Conservation (phyloP, 2,329 filamentous ascomycete species). For the Kalaharituber pfeilii region DNA sequence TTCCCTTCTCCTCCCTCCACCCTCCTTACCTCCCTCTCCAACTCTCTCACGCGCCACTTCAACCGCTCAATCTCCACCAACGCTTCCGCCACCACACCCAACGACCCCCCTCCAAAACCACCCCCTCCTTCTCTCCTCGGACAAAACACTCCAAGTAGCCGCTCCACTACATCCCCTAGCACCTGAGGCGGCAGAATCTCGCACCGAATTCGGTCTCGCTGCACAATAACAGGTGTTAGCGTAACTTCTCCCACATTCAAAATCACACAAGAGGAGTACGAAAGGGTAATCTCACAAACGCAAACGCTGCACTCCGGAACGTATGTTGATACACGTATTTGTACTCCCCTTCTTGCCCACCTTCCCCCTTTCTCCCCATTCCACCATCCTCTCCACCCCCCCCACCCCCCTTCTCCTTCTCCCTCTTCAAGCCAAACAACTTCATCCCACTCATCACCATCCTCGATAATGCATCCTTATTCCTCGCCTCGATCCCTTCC, state of each 20-base stretch:
- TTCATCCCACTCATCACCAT: not conserved
- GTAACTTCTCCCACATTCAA: no score
- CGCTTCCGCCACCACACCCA: not conserved
- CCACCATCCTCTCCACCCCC: no score
- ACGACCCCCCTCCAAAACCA: not conserved
- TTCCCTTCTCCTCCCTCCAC: slow-evolving; percentile 9
- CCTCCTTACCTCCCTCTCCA: slow-evolving; percentile 8
- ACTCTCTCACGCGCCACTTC: slow-evolving; percentile 10
- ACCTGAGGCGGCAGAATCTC: not conserved
- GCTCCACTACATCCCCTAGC: not conserved
- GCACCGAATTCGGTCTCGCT: not conserved
- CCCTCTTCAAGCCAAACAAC: not conserved
- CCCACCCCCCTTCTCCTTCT: no score
- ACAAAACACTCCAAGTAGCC: not conserved
- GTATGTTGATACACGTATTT: slow-evolving; percentile 17
- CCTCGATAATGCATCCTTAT: not conserved
- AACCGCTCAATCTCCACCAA: not conserved
- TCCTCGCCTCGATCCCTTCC: not conserved
- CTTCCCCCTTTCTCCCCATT: no score
- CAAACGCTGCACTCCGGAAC: slow-evolving; percentile 14
- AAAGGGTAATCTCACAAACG: no score
- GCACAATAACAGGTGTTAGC: no score
- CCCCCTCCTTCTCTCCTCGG: not conserved
- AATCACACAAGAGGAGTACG: no score
- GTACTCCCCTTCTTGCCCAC: slow-evolving; percentile 17